Conservation (phyloP, 139 green algal genomes). For the Chlamydomonas sp. region DNA sequence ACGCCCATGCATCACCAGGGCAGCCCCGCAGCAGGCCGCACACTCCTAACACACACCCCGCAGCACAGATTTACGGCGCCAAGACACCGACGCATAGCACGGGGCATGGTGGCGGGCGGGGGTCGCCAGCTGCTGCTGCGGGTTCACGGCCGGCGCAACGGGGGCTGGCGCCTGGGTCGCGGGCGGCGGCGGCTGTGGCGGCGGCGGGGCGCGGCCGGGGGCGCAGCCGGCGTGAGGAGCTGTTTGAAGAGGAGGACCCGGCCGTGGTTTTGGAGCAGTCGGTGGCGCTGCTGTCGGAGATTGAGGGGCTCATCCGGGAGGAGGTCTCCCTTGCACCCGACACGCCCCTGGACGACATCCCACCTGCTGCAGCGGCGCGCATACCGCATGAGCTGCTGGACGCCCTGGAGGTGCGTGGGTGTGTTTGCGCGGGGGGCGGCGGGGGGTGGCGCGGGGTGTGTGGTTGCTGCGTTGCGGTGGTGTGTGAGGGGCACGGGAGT, state of each 20-base stretch:
- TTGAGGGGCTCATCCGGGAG: conserved; percentile 25
- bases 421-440: too few relatives aligned
- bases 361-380: not conserved
- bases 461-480: not conserved
- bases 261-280: conserved; percentile 36
- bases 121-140: not conserved
- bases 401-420: conserved; percentile 23
- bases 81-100: too few relatives aligned
- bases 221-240: conserved; percentile 1
- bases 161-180: not conserved
- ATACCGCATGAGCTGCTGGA: conserved; percentile 21
- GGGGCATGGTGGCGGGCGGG: not conserved
- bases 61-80: too few relatives aligned
- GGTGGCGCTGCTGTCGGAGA: conserved; percentile 8
- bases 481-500: too few relatives aligned
- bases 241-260: conserved; percentile 32
- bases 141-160: not conserved
- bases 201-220: not conserved
- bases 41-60: too few relatives aligned
- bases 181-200: not conserved
- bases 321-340: not conserved
- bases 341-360: not conserved
- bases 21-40: too few relatives aligned
- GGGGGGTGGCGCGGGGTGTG: not conserved
- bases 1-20: too few relatives aligned